Percentiles rank a stretch among this genome's conserved stretches.
phyloP scores from a whole-genome alignment of 257 asterid species.

The Haberlea rhodopensis region DNA sequence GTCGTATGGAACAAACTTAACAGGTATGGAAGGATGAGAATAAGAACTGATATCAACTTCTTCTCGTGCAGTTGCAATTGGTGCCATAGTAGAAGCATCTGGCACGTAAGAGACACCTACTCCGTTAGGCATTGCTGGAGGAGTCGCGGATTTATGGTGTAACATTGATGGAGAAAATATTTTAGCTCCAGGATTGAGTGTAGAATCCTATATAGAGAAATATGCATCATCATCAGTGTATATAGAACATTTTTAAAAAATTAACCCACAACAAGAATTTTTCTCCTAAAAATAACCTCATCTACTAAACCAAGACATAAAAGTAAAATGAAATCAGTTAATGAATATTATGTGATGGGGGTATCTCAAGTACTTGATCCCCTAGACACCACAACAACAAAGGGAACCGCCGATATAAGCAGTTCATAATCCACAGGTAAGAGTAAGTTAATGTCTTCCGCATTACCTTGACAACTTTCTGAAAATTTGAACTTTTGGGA shows the following conservation, averaged over 20 bases:
- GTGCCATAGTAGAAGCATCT: conserved; percentile 36
- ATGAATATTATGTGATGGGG: neutral
- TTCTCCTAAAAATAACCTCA: neutral
- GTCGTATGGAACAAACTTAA: conserved; percentile 49
- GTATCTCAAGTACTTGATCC: neutral
- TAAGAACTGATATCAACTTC: conserved; percentile 48
- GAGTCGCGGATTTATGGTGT: conserved; percentile 45
- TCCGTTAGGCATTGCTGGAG: conserved; percentile 49
- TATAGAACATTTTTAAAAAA: neutral
- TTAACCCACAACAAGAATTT: conserved; percentile 3
- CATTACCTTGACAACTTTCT: conserved; percentile 48
- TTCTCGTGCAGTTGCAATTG: conserved; percentile 46
- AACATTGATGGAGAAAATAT: conserved; percentile 60
- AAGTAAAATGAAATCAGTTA: neutral
- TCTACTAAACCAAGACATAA: neutral
- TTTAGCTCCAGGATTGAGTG: conserved; percentile 90
- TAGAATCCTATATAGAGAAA: conserved; percentile 54
- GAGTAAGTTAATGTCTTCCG: conserved; percentile 1
- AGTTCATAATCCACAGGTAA: no score
- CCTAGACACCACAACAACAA: conserved; percentile 6
- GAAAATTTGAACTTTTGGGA: conserved; percentile 41
- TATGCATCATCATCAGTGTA: conserved; percentile 14
- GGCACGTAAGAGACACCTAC: conserved; percentile 42
- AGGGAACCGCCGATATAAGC: conserved; percentile 15
- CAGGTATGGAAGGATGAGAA: conserved; percentile 48